Evolutionary conservation across 73 alveolate genomes (phyloP).

Genomic region (Diophrys sp.): DNA sequence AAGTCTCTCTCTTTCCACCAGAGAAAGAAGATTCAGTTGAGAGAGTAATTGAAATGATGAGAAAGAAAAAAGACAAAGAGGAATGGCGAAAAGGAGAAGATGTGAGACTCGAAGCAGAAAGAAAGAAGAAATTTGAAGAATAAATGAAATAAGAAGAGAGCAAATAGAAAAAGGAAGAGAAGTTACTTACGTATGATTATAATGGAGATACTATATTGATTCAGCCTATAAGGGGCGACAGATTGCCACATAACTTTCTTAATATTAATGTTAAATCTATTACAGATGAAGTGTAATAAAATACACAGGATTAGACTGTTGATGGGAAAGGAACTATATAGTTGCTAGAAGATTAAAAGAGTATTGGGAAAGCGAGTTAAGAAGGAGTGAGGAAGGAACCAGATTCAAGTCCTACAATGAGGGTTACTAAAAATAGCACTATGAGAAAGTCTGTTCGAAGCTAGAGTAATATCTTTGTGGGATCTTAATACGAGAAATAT

Average conservation of each 20-base stretch:
- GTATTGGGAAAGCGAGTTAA: too few relatives aligned
- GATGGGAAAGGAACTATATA: too few relatives aligned
- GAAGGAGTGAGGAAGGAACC: not conserved
- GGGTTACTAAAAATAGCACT: not conserved
- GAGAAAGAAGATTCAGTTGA: not conserved
- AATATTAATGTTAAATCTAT: not conserved
- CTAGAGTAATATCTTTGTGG: not conserved
- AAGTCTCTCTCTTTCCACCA: not conserved
- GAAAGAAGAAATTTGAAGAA: conserved; percentile 5
- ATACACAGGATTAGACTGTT: too few relatives aligned
- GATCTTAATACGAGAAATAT: not conserved
- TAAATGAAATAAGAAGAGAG: not conserved
- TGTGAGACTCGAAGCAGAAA: conserved; percentile 1
- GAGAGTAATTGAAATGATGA: not conserved
- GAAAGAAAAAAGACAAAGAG: not conserved
- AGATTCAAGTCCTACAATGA: not conserved
- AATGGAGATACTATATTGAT: not conserved
- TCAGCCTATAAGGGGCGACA: not conserved
- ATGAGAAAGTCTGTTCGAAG: not conserved
- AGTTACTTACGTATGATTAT: conserved; percentile 7
- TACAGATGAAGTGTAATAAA: not conserved
- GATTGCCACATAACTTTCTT: not conserved
- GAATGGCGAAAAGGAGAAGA: not conserved
- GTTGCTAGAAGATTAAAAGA: too few relatives aligned
- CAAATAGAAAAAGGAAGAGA: not conserved